These are phyloP conservation scores for Diophrys appendiculata DNA, from an alignment of 73 alveolate genomes.

Conservation along the genomic window DNA sequence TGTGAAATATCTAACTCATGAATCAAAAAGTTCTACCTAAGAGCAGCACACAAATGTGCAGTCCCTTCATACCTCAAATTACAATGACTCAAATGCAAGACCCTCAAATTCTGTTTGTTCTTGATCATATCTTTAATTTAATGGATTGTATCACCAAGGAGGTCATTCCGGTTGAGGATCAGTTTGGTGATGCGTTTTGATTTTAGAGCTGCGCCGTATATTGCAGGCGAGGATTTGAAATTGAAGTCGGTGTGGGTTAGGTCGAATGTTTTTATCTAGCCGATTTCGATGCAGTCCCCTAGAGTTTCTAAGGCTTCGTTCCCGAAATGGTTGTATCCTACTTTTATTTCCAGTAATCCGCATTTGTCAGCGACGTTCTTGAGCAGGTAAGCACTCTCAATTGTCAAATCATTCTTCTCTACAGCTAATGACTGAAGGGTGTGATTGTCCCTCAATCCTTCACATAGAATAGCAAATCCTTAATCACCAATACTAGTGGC, in stretches of 20 bases:
- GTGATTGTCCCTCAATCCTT: constrained; percentile 42
- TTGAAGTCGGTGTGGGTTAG: not conserved
- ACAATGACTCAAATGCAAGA: constrained; percentile 30
- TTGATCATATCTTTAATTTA: constrained; percentile 15
- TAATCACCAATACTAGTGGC: constrained; percentile 48
- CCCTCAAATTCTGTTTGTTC: not conserved
- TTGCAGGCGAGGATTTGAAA: not conserved
- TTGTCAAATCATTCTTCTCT: constrained; percentile 43
- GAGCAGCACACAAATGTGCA: constrained; percentile 35
- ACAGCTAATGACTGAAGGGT: constrained; percentile 44
- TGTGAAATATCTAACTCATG: constrained; percentile 9
- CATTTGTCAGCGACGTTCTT: constrained; percentile 31
- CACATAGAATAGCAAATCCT: constrained; percentile 45
- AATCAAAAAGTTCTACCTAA: constrained; percentile 21
- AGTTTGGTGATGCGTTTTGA: constrained; percentile 13
- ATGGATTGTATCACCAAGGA: constrained; percentile 13
- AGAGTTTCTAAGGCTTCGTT: constrained; percentile 36
- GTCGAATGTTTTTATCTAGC: not conserved
- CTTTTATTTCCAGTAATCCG: constrained; percentile 38
- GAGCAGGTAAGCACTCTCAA: constrained; percentile 37
- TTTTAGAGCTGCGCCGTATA: constrained; percentile 24
- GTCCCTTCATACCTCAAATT: constrained; percentile 44
- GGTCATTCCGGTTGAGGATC: constrained; percentile 41
- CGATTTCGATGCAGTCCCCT: not conserved
- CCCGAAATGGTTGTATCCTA: constrained; percentile 52